Base-by-base conservation (phyloP, 1,139 yeast genomes). In the Yarrowia galli region DNA sequence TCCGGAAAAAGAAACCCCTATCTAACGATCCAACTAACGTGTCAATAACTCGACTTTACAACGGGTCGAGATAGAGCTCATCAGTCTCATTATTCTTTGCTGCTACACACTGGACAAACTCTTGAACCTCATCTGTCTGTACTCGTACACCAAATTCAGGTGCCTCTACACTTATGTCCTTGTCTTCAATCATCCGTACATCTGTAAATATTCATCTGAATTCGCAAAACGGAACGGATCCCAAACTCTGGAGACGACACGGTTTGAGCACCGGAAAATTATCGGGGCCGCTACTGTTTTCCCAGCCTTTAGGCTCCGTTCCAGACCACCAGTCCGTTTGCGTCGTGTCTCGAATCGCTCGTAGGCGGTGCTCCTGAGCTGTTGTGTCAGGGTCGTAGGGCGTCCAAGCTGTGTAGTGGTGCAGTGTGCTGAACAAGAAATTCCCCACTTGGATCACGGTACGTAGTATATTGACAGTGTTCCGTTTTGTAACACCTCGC, bases 221-320 rank as follows among this genome's bases (percentile, higher is more conserved):
- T 7, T 35, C 36, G 15, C 7, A 35, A 35, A 35, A 12, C 36
- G 8, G 43, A n/a, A 40, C 43, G 18, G 5, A 46, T 25, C 43
- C 22, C 43, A 51, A 51, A 51, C 58, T 51, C 58, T 15, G 18
- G 12, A 5, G 3, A 18, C 6, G 45, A 53, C 60, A 53, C 18
- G 9, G 60, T 53, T 53, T 16, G 10, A 18, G 18, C 18, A 51
- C 58, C 58, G 58, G 58, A 51, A 36, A 53, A 36, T 36, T 36
- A 36, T 38, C 43, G 45, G 35, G 45, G 45, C 18, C 4, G 16
- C 23, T 22, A 10, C 28, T 51, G 58, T 35, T 53, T 22, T 38
- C 35, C 16, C 12, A 9, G 2, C 7, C 60, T 36, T 53, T 53
- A 36, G 45, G 16, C 60, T 53, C 60, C 22, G 7, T 16, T 18